Conservation (phyloP, 306 rosid genomes). For the Urtica urens region DNA sequence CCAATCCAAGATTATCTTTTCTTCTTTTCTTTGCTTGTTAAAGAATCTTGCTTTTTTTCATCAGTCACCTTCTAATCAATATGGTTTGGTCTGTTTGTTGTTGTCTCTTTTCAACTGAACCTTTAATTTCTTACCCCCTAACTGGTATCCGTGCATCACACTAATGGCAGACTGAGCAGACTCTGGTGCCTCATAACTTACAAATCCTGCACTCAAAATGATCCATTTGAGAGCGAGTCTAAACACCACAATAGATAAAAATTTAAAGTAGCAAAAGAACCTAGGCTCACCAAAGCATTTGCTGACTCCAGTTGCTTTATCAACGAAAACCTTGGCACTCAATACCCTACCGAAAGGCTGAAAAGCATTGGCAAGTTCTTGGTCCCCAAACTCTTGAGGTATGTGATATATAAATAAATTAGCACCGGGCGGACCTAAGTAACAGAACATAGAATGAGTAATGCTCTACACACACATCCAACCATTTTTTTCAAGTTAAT, state of each 20-base stretch:
- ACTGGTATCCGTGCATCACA: constrained; percentile 85
- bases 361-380: constrained; percentile 77
- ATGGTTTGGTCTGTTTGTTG: constrained; percentile 75
- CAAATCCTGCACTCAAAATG: constrained; percentile 66
- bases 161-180: constrained; percentile 76
- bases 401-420: constrained; percentile 96
- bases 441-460: constrained; percentile 23
- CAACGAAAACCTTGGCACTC: constrained; percentile 95
- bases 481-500: not conserved
- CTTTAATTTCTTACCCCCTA: constrained; percentile 88
- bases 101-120: constrained; percentile 99
- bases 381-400: constrained; percentile 96
- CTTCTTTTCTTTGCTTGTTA: constrained; percentile 8
- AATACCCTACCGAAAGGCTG: constrained; percentile 84
- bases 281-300: constrained; percentile 85
- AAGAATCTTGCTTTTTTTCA: constrained; percentile 35
- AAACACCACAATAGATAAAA: too few species aligned
- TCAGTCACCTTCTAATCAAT: constrained; percentile 44
- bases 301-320: constrained; percentile 96
- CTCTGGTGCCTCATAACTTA: constrained; percentile 83
- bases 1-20: constrained; percentile 19
- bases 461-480: constrained; percentile 19
- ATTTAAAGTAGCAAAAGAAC: constrained; percentile 15
- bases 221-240: constrained; percentile 22
- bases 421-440: constrained; percentile 94